Conservation (phyloP, 257 asterid species). For the Apocynum venetum region DNA sequence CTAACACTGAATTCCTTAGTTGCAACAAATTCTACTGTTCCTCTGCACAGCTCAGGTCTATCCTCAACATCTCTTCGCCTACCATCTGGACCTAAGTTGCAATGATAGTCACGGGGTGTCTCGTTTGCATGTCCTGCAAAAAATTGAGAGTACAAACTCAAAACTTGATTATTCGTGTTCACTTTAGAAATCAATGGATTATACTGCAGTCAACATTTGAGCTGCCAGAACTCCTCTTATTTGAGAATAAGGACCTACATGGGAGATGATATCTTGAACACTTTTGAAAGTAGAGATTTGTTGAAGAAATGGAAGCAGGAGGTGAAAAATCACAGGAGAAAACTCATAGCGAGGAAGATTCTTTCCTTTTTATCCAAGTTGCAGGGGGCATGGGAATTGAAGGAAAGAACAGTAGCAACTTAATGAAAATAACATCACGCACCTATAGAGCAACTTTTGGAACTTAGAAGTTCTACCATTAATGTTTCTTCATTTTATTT, state of each 20-base stretch:
- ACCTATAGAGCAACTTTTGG: neutral
- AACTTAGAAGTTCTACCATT: neutral
- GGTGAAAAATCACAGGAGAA: neutral
- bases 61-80: slow-evolving; percentile 99
- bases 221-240: too few relatives aligned
- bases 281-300: neutral
- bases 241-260: too few relatives aligned
- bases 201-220: neutral
- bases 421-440: neutral
- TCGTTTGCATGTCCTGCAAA: slow-evolving; percentile 89
- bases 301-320: neutral
- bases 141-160: slow-evolving; percentile 3
- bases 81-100: slow-evolving; percentile 99
- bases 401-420: neutral
- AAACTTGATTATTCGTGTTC: neutral
- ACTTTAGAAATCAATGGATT: neutral
- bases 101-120: slow-evolving; percentile 96
- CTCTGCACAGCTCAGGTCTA: slow-evolving; percentile 95
- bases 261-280: too few relatives aligned
- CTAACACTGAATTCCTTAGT: slow-evolving; percentile 89
- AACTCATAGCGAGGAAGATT: neutral
- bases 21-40: slow-evolving; percentile 98
- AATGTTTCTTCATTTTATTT: neutral
- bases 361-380: neutral
- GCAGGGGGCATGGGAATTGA: neutral